A percentile compares a stretch with the other conserved stretches of the same genome.
Conservation (phyloP, 2,329 filamentous ascomycete species). For the Alternaria sp. region DNA sequence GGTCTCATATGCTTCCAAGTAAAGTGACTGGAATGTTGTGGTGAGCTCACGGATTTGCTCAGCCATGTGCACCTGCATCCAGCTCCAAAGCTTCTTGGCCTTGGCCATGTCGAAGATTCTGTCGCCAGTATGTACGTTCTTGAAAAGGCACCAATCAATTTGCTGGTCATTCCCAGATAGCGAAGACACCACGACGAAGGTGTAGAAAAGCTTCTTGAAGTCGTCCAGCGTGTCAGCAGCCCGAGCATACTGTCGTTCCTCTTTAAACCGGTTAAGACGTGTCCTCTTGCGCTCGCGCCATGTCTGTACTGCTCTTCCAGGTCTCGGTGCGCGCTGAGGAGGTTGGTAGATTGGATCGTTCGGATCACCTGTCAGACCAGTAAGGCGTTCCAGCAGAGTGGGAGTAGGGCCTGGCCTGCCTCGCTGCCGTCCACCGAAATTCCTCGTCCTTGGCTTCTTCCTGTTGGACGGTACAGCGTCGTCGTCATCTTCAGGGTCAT, state of each 20-base stretch:
- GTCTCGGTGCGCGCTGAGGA: conserved; percentile 13
- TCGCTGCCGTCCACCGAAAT: conserved; percentile 8
- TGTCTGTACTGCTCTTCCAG: background rate
- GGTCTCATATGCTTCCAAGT: conserved; percentile 70
- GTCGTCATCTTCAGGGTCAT: conserved; percentile 1
- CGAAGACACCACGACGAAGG: conserved; percentile 39
- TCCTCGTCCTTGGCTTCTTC: conserved; percentile 11
- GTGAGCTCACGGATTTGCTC: conserved; percentile 64
- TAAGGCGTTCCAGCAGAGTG: conserved; percentile 43
- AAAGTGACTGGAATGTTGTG: conserved; percentile 68
- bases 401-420: conserved; percentile 19
- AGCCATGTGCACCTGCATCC: conserved; percentile 41
- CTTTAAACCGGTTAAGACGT: conserved; percentile 15
- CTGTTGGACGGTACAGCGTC: background rate
- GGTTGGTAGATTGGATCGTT: conserved; percentile 36
- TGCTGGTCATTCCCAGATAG: conserved; percentile 45
- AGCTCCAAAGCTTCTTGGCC: conserved; percentile 49
- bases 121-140: conserved; percentile 47
- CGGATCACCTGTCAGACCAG: conserved; percentile 43
- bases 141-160: conserved; percentile 53
- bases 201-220: conserved; percentile 42
- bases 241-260: conserved; percentile 23
- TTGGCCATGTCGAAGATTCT: conserved; percentile 40
- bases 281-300: conserved; percentile 25
- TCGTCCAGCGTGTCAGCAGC: conserved; percentile 27